Evolutionary conservation across 108 stramenopile species (phyloP).

Genomic region (Seminavis robusta): DNA sequence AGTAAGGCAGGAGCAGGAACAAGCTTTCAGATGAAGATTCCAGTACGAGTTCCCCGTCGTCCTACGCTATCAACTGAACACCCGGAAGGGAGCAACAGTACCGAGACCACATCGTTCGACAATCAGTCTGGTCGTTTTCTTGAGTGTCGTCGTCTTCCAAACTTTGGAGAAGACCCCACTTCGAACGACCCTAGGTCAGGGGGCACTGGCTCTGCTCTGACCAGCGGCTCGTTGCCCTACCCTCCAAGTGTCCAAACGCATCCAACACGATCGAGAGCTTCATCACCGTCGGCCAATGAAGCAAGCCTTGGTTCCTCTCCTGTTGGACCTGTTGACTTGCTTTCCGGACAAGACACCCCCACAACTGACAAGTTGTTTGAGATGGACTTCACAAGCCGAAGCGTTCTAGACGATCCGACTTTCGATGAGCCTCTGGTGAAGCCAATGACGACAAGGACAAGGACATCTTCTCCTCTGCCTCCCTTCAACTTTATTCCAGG

Average conservation of each 20-base stretch:
- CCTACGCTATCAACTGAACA: neutral
- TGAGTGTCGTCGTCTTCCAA: too few species aligned
- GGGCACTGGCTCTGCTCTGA: neutral
- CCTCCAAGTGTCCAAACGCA: too few species aligned
- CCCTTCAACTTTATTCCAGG: conserved; percentile 1
- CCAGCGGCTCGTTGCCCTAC: too few species aligned
- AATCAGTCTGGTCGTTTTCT: too few species aligned
- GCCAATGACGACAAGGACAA: neutral
- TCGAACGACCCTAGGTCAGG: neutral
- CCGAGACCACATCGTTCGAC: neutral
- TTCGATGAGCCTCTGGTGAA: neutral
- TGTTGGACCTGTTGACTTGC: too few species aligned
- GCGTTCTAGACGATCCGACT: neutral
- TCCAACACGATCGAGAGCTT: too few species aligned
- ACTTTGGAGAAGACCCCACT: neutral
- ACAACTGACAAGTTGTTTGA: neutral
- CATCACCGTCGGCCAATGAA: too few species aligned
- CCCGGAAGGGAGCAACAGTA: neutral
- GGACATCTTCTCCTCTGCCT: neutral
- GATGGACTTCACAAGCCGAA: neutral
- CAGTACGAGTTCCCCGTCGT: neutral
- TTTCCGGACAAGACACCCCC: neutral
- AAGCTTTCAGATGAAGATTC: conserved; percentile 4
- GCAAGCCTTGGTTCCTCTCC: too few species aligned
- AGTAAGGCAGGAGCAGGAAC: neutral